Percentiles rank a stretch among this genome's conserved stretches.
phyloP scores from a whole-genome alignment of 257 asterid species.

The Scutellaria galericulata region DNA sequence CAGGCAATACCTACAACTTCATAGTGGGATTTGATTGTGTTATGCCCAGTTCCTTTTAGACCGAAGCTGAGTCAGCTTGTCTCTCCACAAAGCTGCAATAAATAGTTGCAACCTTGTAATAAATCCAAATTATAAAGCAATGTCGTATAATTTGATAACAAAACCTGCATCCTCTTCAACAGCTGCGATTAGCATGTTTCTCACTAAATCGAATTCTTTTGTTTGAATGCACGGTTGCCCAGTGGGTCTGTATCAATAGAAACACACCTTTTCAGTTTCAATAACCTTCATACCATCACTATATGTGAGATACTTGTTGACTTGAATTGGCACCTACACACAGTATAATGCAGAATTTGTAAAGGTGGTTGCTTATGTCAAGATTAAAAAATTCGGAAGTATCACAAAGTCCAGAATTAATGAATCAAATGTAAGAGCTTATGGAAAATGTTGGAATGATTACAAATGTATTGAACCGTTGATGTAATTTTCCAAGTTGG shows the following conservation, averaged over 20 bases:
- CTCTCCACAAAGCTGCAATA: slow-evolving; percentile 85
- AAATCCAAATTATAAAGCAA: neutral
- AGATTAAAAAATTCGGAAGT: neutral
- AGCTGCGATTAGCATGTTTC: slow-evolving; percentile 67
- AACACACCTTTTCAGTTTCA: slow-evolving; percentile 42
- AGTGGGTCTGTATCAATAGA: slow-evolving; percentile 49
- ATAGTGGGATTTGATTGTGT: slow-evolving; percentile 1
- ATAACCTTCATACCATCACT: slow-evolving; percentile 60
- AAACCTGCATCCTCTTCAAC: slow-evolving; percentile 72
- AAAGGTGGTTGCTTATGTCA: neutral
- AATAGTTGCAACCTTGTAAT: neutral
- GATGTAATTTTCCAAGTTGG: no score
- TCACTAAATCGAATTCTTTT: slow-evolving; percentile 53
- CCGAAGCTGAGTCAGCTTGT: slow-evolving; percentile 81
- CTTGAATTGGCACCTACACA: slow-evolving; percentile 61
- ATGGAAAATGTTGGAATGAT: no score
- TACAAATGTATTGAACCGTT: no score
- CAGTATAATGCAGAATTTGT: neutral
- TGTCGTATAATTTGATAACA: neutral
- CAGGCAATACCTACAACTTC: slow-evolving; percentile 18
- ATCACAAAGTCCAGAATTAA: no score
- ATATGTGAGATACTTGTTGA: slow-evolving; percentile 51
- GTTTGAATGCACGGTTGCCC: slow-evolving; percentile 65
- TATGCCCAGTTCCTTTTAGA: slow-evolving; percentile 84
- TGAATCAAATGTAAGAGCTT: no score